Percentiles rank a stretch among this genome's conserved stretches.
Evolutionary conservation across 2,329 filamentous ascomycete species (phyloP).

Genomic region (Lasiodiplodia sp.): DNA sequence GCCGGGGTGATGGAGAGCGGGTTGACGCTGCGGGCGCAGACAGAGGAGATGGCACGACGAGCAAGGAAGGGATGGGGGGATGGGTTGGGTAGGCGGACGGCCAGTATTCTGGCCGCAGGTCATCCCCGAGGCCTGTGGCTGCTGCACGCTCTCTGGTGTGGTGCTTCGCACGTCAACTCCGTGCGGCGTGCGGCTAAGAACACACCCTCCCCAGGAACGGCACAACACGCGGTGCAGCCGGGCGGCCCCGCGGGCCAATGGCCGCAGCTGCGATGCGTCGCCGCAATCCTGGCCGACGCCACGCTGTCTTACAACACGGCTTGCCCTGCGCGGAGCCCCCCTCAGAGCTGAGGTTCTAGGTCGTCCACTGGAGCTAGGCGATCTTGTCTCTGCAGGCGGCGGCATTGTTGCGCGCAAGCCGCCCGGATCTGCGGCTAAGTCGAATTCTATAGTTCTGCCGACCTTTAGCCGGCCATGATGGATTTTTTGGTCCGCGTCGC

Average conservation of each 20-base stretch:
- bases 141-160: constrained; percentile 33
- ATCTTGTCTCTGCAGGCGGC: constrained; percentile 15
- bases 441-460: neutral
- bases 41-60: constrained; percentile 12
- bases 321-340: neutral
- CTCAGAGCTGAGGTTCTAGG: neutral
- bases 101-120: constrained; percentile 16
- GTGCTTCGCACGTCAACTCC: constrained; percentile 30
- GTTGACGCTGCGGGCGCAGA: neutral
- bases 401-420: constrained; percentile 20
- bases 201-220: constrained; percentile 16
- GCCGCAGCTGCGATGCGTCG: constrained; percentile 3
- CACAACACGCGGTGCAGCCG: constrained; percentile 25
- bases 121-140: constrained; percentile 32
- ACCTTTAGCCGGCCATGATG: neutral
- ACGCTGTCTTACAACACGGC: constrained; percentile 4
- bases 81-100: constrained; percentile 27
- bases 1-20: constrained; percentile 12
- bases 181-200: constrained; percentile 27
- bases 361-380: constrained; percentile 5
- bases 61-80: constrained; percentile 23
- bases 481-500: constrained; percentile 18
- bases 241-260: constrained; percentile 17
- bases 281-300: constrained; percentile 2
- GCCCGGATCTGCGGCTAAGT: constrained; percentile 10